A percentile compares a stretch with the other conserved stretches of the same genome.
These are phyloP conservation scores for Suillus tomentosus DNA, from an alignment of 768 basidiomycete genomes.

Conservation along the genomic window DNA sequence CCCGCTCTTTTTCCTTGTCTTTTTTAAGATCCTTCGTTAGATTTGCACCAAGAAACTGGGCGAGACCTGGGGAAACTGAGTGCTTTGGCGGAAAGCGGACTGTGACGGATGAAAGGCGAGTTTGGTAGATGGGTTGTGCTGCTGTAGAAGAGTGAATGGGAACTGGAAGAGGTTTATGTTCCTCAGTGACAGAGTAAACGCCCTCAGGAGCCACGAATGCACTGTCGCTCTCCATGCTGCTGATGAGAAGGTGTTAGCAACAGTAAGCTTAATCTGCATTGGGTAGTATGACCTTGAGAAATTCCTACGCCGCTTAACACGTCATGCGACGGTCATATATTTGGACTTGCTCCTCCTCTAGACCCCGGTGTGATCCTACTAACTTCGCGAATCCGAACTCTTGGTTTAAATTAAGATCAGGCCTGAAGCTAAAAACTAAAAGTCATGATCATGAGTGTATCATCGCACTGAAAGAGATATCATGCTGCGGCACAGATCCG, in stretches of 20 bases:
- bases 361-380: no score
- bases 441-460: no score
- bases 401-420: no score
- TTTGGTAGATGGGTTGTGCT: conserved; percentile 48
- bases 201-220: conserved; percentile 90
- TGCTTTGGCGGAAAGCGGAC: conserved; percentile 66
- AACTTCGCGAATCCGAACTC: no score
- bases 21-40: conserved; percentile 59
- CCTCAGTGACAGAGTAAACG: conserved; percentile 86
- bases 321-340: no score
- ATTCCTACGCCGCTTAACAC: not conserved
- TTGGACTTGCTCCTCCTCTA: no score
- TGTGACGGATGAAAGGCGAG: conserved; percentile 60
- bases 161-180: conserved; percentile 66
- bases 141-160: conserved; percentile 40
- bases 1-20: conserved; percentile 46
- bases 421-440: not conserved
- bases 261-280: not conserved
- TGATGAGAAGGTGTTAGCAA: not conserved
- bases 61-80: conserved; percentile 60
- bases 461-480: no score
- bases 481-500: not conserved
- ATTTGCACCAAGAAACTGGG: conserved; percentile 66
- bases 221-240: conserved; percentile 75
- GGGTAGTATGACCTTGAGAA: conserved; percentile 5